Percentiles rank a stretch among this genome's conserved stretches.
Conservation (phyloP, 208 protist genomes). For the Leishmania braziliensis region DNA sequence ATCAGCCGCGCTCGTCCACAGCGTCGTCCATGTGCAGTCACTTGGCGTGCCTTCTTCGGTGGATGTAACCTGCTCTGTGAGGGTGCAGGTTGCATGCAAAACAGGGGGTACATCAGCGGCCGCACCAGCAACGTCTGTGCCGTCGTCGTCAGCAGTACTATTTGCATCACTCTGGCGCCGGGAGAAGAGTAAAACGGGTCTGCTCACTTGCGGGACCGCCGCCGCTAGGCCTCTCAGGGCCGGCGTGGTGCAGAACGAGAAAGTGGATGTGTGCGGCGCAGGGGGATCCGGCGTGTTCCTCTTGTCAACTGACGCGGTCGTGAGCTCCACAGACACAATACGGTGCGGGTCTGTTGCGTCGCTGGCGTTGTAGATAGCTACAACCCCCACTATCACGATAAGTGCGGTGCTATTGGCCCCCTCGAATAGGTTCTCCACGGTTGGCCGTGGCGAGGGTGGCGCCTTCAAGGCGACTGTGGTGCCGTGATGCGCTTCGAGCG, state of each 20-base stretch:
- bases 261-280: background rate
- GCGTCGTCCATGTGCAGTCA: slow-evolving; percentile 8
- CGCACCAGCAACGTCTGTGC: background rate
- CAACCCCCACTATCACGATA: slow-evolving; percentile 35
- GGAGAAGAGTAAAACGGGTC: slow-evolving; percentile 21
- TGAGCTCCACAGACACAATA: slow-evolving; percentile 7
- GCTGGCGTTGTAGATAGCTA: slow-evolving; percentile 20
- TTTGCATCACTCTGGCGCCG: background rate
- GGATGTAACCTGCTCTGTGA: slow-evolving; percentile 16
- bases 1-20: slow-evolving; percentile 28
- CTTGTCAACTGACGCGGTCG: slow-evolving; percentile 3
- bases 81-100: slow-evolving; percentile 18
- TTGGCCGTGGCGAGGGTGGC: slow-evolving; percentile 3
- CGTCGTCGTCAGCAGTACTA: background rate
- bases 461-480: background rate
- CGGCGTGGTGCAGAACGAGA: slow-evolving; percentile 28
- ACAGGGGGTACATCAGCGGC: background rate
- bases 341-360: slow-evolving; percentile 29
- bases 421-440: slow-evolving; percentile 46
- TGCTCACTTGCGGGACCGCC: slow-evolving; percentile 40
- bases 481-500: background rate
- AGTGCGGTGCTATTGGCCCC: slow-evolving; percentile 28
- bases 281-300: background rate
- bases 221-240: slow-evolving; percentile 30
- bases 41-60: background rate